Base-by-base conservation (phyloP, 225 moss, liverwort and hornwort species). In the Rhytidiadelphus loreus region DNA sequence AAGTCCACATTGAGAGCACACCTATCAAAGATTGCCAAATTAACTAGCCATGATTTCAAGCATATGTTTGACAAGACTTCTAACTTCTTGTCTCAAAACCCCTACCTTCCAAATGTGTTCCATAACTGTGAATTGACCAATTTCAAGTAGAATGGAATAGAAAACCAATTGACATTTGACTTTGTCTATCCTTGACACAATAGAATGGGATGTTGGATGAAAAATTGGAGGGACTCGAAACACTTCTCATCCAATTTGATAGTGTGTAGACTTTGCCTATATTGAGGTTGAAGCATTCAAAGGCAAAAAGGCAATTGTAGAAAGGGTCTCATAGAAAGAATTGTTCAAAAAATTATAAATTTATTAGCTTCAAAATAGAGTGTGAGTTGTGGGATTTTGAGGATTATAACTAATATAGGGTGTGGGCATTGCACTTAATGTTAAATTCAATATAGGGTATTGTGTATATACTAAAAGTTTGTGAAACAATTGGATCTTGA, bases 1-100 rank as follows among this genome's bases (percentile, higher is more conserved):
- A 72, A 29, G 10, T 44, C 3, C 0, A 2, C 16, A 3, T 1
- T 6, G 0, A 17, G 29, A 10, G 3, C 17, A 44, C 3, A 6
- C 6, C 10, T 17, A 72, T 0, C 13, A 0, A 6, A 72, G 29
- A 72, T 5, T 0, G 1, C 43, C 3, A 71, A 66, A 66, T 66
- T 1, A n/a, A 68, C 14, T 14, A 70, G 41, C 14, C 23, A 70
- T 25, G 25, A 41, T 25, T 13, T n/a, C 8, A 39, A 0, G 14
- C 3, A 8, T 70, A 41, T 70, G 0, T 14, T 70, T 41, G 8
- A 25, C 3, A 24, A 72, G 28, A 44, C 72, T 72, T 43, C 44
- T 3, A 69, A 28, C 6, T 28, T 44, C 17, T 72, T 72, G 2
- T 39, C 1, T 28, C 16, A n/a, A 72, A 29, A 9, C 3, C 17